These are phyloP conservation scores for Berberis thunbergii DNA, from an alignment of 164 flowering plant genomes.

Conservation along the genomic window DNA sequence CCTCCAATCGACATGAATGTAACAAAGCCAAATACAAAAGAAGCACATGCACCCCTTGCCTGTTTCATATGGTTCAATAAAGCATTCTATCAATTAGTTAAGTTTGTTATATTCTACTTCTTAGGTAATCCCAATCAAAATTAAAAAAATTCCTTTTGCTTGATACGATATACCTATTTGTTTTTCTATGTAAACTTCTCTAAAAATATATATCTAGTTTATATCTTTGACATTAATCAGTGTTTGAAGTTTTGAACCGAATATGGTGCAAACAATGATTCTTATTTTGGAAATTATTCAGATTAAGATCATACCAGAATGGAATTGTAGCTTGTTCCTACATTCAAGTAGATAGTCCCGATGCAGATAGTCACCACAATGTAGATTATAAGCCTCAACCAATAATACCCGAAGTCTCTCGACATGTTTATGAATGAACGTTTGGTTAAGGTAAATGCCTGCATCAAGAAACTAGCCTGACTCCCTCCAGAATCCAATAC, in stretches of 20 bases:
- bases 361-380: constrained; percentile 77
- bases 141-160: no score
- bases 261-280: not conserved
- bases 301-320: constrained; percentile 51
- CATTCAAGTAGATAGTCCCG: constrained; percentile 78
- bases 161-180: no score
- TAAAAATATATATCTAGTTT: no score
- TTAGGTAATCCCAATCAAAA: no score
- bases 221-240: not conserved
- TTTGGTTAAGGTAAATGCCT: constrained; percentile 63
- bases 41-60: constrained; percentile 95
- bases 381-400: constrained; percentile 88
- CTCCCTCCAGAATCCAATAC: constrained; percentile 87
- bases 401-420: constrained; percentile 95
- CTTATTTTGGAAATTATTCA: not conserved
- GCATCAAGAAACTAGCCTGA: constrained; percentile 92
- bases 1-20: constrained; percentile 99
- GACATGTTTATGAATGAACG: constrained; percentile 93
- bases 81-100: not conserved
- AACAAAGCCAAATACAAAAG: constrained; percentile 88
- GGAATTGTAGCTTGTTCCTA: constrained; percentile 70
- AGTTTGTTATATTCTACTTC: not conserved
- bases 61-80: constrained; percentile 17
- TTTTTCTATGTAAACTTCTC: no score
- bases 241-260: not conserved